These are phyloP conservation scores for Sclerotinia subarctica DNA, from an alignment of 2,329 filamentous ascomycete species.

Conservation along the genomic window DNA sequence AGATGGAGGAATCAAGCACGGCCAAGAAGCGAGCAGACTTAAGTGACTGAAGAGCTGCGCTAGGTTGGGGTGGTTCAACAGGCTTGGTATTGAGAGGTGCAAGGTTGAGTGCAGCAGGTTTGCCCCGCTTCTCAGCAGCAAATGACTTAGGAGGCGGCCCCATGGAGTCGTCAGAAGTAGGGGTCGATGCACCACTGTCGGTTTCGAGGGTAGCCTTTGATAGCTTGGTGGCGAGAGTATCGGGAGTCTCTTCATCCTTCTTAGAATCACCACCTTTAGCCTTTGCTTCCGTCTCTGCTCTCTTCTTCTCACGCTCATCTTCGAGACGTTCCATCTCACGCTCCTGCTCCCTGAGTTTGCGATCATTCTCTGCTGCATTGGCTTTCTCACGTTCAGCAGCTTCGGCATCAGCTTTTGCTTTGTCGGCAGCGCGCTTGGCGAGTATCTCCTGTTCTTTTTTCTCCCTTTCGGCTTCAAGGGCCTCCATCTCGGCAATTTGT, in stretches of 20 bases:
- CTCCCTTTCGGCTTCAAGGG: slow-evolving; percentile 38
- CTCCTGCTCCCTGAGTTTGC: slow-evolving; percentile 69
- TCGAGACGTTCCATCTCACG: slow-evolving; percentile 70
- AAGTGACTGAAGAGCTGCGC: slow-evolving; percentile 86
- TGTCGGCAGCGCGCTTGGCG: slow-evolving; percentile 36
- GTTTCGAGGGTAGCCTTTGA: slow-evolving; percentile 49
- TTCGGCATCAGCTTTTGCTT: slow-evolving; percentile 42
- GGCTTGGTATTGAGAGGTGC: slow-evolving; percentile 76
- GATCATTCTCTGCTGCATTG: slow-evolving; percentile 56
- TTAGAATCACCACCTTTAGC: slow-evolving; percentile 26
- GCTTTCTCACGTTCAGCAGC: slow-evolving; percentile 47
- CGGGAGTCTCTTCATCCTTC: slow-evolving; percentile 37
- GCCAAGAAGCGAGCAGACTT: slow-evolving; percentile 87
- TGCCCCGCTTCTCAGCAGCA: slow-evolving; percentile 62
- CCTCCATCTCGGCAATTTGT: slow-evolving; percentile 58
- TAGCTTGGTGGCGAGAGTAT: slow-evolving; percentile 45
- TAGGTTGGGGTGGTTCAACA: slow-evolving; percentile 88
- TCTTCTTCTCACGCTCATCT: slow-evolving; percentile 63
- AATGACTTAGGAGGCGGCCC: slow-evolving; percentile 51
- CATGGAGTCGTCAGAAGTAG: slow-evolving; percentile 46
- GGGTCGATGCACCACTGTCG: slow-evolving; percentile 44
- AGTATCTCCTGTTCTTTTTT: slow-evolving; percentile 39
- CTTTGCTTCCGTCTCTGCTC: slow-evolving; percentile 48
- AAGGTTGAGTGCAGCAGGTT: slow-evolving; percentile 86
- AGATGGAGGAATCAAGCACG: slow-evolving; percentile 73